Evolutionary conservation across 148 eudicot genomes (phyloP), one percentile per base, ranked within the genome.

Genomic region (Agrostemma githago): DNA sequence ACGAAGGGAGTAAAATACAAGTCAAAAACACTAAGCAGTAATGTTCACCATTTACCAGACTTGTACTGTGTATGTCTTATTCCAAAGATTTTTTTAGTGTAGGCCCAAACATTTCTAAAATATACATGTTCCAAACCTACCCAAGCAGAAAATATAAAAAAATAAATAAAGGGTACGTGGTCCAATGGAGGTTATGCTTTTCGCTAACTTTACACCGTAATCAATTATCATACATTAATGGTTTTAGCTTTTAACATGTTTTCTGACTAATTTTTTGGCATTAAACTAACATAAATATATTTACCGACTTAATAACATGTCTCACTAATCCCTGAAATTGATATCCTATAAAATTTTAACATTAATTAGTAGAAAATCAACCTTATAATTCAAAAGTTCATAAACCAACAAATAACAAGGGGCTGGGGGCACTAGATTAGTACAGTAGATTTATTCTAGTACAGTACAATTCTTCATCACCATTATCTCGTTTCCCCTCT

Each of bases 121-220:
- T 68, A 26, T 38, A 68, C 19, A 58, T 19, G 34, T 11, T 43
- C 44, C n/a, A 69, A 51, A 67, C 56, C 56, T 42, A 19, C 14
- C n/a, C 56, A 51, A 67, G 71, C 54, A 67, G 56, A 54, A 70
- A 70, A 15, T 8, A 21, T 53, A 53, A 38, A 64, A 64, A 37
- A 66, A 66, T 7, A n/a, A 41, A n/a, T n/a, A 48, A 16, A 43
- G 17, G 17, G 17, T 51, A 14, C 11, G 72, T 70, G 72, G 72
- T 70, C 72, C 72, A 40, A 41, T 66, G 15, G 41, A 15, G 69
- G 20, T 40, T 11, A 8, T 5, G 8, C 21, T 14, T 66, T 14
- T 41, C 16, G 15, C 7, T 40, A 40, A 7, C 34, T 21, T 21
- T 21, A 9, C 10, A 62, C 37, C 10, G 66, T 26, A 26, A 0